A percentile compares a stretch with the other conserved stretches of the same genome.
Conservation (phyloP, 495 filamentous ascomycete genomes). For the Podospora conica region DNA sequence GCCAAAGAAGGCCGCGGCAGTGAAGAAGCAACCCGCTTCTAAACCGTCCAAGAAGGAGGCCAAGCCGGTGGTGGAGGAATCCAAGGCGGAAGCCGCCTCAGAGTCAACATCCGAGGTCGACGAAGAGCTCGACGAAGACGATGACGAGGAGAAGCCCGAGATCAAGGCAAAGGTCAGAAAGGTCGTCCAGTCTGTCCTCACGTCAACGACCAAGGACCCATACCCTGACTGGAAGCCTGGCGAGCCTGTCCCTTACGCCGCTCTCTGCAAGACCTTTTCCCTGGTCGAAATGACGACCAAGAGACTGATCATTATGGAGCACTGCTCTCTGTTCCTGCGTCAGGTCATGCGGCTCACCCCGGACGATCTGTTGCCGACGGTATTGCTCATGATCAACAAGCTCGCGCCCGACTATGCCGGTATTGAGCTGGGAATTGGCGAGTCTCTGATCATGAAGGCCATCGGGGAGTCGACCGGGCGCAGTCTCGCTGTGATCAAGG, state of each 20-base stretch:
- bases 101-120: conserved; percentile 50
- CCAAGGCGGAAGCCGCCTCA: conserved; percentile 37
- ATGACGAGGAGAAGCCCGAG: conserved; percentile 72
- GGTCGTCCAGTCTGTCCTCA: conserved; percentile 74
- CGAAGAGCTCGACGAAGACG: conserved; percentile 45
- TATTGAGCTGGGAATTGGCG: conserved; percentile 92
- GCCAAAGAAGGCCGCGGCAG: conserved; percentile 21
- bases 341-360: conserved; percentile 91
- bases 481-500: conserved; percentile 78
- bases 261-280: conserved; percentile 89
- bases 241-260: conserved; percentile 87
- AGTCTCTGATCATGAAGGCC: conserved; percentile 96
- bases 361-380: conserved; percentile 75
- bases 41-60: conserved; percentile 19
- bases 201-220: conserved; percentile 60
- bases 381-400: conserved; percentile 96
- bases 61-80: conserved; percentile 20
- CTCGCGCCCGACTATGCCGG: conserved; percentile 94
- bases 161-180: conserved; percentile 69
- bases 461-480: conserved; percentile 92
- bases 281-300: conserved; percentile 91
- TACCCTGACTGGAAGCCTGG: conserved; percentile 93
- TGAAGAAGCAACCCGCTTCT: conserved; percentile 19
- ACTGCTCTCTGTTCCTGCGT: conserved; percentile 84
- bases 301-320: conserved; percentile 73